Base-by-base conservation (phyloP, 495 filamentous ascomycete species). In the Cryomyces minteri region DNA sequence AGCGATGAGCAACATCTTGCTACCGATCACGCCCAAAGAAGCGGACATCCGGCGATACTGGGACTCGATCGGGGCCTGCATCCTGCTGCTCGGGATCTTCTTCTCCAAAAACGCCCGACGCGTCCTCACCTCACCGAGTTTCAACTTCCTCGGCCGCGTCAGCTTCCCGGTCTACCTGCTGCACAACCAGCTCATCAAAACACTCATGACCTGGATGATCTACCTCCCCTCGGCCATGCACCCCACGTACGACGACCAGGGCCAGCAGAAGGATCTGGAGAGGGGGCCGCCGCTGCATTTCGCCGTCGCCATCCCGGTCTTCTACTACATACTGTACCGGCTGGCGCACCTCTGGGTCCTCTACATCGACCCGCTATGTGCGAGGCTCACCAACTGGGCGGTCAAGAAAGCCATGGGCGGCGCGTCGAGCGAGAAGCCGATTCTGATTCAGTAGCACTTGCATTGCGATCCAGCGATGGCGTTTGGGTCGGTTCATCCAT, bases 101-200 rank as follows among this genome's bases (percentile, higher is more conserved):
- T 51, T 51, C 50, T 53, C 49, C 14, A 41, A 43, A 3, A 51
- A 53, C 43, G 53, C 53, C 9, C 55, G 55, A 25, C 44, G 48
- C 6, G 40, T 56, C 4, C 51, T 58, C 39, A 53, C 53, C 14
- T 51, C 47, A 9, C 50, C 50, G 4, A 31, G 52, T 36, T 56
- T 56, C 48, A 55, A 56, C 48, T 58, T 53, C 43, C 43, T 58
- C 39, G 55, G 55, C 31, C 50, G 51, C 39, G 53, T 58, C 48
- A 53, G 50, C 41, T 56, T 58, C 44, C 53, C 55, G 6, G 53
- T 58, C 10, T 58, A 58, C 48, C 18, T 25, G 18, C 34, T 37
- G 12, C 34, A 37, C 34, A 37, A 37, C 34, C 8, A 9, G 12
- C 12, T 58, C 8, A 58, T 58, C 41, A 58, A 58, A 36, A 41